Evolutionary conservation across 768 basidiomycete species (phyloP).

Genomic region (Rhodotorula babjevae): DNA sequence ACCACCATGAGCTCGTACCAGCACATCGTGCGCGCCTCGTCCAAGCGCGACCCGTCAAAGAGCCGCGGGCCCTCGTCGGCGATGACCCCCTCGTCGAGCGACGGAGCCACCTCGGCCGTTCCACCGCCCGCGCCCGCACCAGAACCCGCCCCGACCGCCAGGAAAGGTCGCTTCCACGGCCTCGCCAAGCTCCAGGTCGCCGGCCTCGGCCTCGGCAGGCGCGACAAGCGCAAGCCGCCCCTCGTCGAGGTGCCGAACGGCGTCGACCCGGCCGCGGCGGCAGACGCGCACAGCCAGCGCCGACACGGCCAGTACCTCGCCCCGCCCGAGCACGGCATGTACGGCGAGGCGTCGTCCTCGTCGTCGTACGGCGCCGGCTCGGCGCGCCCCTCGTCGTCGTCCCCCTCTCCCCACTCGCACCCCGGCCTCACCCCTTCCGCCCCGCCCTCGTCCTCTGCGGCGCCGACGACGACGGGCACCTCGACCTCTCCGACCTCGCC

Average conservation of each 20-base stretch:
- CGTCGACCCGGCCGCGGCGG: background rate
- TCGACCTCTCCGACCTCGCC: slow-evolving; percentile 23
- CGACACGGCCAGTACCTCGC: background rate
- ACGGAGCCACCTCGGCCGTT: no score
- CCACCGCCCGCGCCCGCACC: background rate
- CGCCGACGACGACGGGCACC: background rate
- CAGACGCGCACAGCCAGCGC: no score
- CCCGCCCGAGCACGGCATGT: background rate
- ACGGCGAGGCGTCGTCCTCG: slow-evolving; percentile 1
- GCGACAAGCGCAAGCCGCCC: background rate
- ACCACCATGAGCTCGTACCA: slow-evolving; percentile 12
- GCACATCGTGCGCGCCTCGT: slow-evolving; percentile 15
- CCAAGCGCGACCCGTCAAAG: slow-evolving; percentile 3
- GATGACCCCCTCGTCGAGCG: no score
- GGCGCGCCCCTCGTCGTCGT: background rate
- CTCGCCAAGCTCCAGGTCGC: slow-evolving; percentile 12
- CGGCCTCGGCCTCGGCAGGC: background rate
- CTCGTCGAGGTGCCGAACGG: background rate
- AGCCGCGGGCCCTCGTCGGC: background rate
- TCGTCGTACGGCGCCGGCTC: background rate
- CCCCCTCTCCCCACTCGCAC: background rate
- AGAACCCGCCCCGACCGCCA: background rate
- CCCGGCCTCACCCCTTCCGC: background rate
- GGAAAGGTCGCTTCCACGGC: background rate
- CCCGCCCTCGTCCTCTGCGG: background rate